These are phyloP conservation scores for Orobanche coerulescens DNA, from an alignment of 257 asterid genomes.

Conservation along the genomic window DNA sequence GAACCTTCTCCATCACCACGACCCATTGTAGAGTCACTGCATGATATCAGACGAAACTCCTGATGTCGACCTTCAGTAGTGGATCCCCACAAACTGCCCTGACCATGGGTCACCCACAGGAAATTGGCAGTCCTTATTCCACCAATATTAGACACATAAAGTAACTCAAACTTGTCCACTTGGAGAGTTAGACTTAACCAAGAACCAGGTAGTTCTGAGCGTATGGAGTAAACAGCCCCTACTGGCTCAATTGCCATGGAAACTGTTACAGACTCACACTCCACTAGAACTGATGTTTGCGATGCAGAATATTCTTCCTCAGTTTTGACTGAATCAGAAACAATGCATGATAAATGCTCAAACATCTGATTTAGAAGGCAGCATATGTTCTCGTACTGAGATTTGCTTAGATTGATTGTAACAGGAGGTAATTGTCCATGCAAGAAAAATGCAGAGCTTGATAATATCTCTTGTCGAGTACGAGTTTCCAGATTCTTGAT, in stretches of 20 bases:
- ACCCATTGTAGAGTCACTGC: constrained; percentile 62
- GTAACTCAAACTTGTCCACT: constrained; percentile 57
- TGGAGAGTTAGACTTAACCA: constrained; percentile 69
- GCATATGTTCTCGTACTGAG: constrained; percentile 44
- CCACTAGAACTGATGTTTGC: constrained; percentile 68
- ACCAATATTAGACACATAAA: constrained; percentile 72
- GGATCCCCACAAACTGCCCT: constrained; percentile 84
- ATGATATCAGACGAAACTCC: constrained; percentile 78
- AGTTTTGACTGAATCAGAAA: constrained; percentile 34
- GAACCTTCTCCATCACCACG: constrained; percentile 98
- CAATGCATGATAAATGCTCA: constrained; percentile 33
- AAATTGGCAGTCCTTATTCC: constrained; percentile 61
- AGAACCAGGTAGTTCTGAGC: constrained; percentile 78
- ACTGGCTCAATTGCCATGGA: constrained; percentile 38
- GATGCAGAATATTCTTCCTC: constrained; percentile 33
- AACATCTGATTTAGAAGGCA: constrained; percentile 47
- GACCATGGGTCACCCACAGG: constrained; percentile 59
- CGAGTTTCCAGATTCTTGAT: constrained; percentile 45
- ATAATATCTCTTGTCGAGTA: constrained; percentile 55
- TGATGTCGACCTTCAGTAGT: constrained; percentile 42
- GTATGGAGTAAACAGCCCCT: constrained; percentile 40
- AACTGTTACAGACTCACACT: constrained; percentile 54
- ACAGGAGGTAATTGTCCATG: constrained; percentile 58
- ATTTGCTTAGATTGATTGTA: constrained; percentile 37
- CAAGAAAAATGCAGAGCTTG: constrained; percentile 59